Percentiles rank a stretch among this genome's conserved stretches.
Evolutionary conservation across 352 stramenopile genomes (phyloP).

Genomic region (Pythium aristosporum): DNA sequence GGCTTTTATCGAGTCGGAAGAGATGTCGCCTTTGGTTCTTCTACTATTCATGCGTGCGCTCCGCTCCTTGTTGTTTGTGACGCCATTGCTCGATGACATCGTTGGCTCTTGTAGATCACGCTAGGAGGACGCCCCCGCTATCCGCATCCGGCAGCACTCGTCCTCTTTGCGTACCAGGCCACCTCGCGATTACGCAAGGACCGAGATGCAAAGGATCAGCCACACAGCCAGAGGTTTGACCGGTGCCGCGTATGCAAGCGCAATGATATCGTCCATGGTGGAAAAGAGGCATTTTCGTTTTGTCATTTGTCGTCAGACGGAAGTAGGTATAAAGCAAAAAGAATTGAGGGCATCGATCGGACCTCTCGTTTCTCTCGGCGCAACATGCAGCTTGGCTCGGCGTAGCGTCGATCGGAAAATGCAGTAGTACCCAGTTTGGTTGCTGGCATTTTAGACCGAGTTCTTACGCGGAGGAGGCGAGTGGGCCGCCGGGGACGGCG

Average conservation of each 20-base stretch:
- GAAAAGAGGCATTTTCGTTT: conserved; percentile 8
- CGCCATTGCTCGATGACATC: background rate
- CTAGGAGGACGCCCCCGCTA: background rate
- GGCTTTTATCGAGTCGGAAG: conserved; percentile 30
- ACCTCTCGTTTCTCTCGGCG: background rate
- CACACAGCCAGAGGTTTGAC: no score
- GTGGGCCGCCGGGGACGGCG: conserved; percentile 49
- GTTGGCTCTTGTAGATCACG: background rate
- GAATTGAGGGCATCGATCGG: background rate
- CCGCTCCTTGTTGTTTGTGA: background rate
- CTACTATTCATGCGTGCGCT: conserved; percentile 8
- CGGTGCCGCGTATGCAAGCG: no score
- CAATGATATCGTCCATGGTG: background rate
- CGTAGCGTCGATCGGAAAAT: background rate
- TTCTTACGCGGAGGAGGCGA: conserved; percentile 70
- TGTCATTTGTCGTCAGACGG: conserved; percentile 10
- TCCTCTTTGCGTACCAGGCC: background rate
- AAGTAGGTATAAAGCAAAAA: conserved; percentile 5
- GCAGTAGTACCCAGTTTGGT: background rate
- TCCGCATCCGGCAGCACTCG: no score
- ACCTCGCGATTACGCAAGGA: no score
- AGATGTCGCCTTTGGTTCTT: conserved; percentile 30
- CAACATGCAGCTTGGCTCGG: background rate
- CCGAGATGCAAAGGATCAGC: no score
- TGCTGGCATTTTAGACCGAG: conserved; percentile 46